These are phyloP conservation scores for Ogataea degrootiae DNA, from an alignment of 805 yeast species.

Conservation along the genomic window DNA sequence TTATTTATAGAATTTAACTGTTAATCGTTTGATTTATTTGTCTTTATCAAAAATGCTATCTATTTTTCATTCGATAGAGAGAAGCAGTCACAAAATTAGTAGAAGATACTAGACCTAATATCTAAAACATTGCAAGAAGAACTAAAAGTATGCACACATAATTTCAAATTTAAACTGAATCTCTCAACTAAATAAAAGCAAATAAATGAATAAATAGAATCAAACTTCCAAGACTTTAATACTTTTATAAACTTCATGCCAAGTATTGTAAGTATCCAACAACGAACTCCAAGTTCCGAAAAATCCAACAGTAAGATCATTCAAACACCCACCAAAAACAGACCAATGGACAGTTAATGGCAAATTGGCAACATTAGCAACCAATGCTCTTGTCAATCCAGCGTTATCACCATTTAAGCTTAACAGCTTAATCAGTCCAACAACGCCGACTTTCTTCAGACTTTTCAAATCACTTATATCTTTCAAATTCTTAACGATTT, in stretches of 20 bases:
- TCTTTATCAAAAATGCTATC: not conserved
- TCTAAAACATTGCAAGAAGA: too few relatives aligned
- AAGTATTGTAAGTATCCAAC: conserved; percentile 20
- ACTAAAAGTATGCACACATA: not conserved
- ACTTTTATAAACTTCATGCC: conserved; percentile 15
- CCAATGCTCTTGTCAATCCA: conserved; percentile 14
- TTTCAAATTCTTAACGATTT: conserved; percentile 21
- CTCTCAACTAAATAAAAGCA: not conserved
- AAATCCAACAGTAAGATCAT: conserved; percentile 29
- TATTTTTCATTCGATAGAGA: not conserved
- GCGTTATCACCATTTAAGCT: conserved; percentile 8
- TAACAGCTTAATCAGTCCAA: conserved; percentile 1
- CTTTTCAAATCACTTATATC: conserved; percentile 3
- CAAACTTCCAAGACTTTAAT: conserved; percentile 8
- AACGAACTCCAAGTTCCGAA: conserved; percentile 28
- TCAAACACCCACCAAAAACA: conserved; percentile 28
- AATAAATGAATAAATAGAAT: conserved; percentile 1
- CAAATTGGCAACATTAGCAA: conserved; percentile 30
- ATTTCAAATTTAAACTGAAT: not conserved
- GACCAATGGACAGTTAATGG: conserved; percentile 38
- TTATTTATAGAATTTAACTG: not conserved
- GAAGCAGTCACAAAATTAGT: too few relatives aligned
- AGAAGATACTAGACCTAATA: too few relatives aligned
- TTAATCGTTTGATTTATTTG: not conserved
- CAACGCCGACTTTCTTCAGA: not conserved